Conservation (phyloP, 805 yeast genomes). For the Candida nanaspora region DNA sequence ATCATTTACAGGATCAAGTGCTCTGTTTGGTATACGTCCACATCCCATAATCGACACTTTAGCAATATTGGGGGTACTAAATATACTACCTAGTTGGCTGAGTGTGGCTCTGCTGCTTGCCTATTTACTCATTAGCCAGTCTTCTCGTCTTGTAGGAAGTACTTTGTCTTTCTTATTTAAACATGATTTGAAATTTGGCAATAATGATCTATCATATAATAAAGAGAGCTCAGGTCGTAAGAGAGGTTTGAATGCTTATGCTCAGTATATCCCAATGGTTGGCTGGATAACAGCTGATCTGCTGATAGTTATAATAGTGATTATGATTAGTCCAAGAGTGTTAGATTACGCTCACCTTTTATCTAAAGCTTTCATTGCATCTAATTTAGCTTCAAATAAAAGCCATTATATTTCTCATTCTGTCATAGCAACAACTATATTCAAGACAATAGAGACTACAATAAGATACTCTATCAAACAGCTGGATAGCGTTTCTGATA, state of each 20-base stretch:
- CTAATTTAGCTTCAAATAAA: conserved; percentile 23
- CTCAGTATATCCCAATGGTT: conserved; percentile 4
- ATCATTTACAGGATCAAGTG: background rate
- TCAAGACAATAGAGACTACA: conserved; percentile 12
- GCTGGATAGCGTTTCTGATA: conserved; percentile 3
- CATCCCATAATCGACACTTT: conserved; percentile 22
- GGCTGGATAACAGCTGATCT: conserved; percentile 12
- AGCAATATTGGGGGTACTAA: conserved; percentile 19
- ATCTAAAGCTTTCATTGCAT: conserved; percentile 28
- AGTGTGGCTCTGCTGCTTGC: conserved; percentile 13
- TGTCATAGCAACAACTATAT: conserved; percentile 9
- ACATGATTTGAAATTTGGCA: conserved; percentile 11
- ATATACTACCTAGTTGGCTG: conserved; percentile 21
- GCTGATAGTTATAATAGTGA: conserved; percentile 9
- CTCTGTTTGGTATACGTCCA: conserved; percentile 9
- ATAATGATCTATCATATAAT: background rate
- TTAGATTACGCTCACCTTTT: conserved; percentile 20
- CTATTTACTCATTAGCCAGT: conserved; percentile 19
- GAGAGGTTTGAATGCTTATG: background rate
- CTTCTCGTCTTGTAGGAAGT: conserved; percentile 17
- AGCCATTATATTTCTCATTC: conserved; percentile 23
- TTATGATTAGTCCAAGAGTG: conserved; percentile 15
- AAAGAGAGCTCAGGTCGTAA: no score
- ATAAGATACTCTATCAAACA: conserved; percentile 1
- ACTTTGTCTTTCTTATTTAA: conserved; percentile 19